Percentiles rank a stretch among this genome's conserved stretches.
Evolutionary conservation across 148 eudicot genomes (phyloP).

Genomic region (Silene latifolia): DNA sequence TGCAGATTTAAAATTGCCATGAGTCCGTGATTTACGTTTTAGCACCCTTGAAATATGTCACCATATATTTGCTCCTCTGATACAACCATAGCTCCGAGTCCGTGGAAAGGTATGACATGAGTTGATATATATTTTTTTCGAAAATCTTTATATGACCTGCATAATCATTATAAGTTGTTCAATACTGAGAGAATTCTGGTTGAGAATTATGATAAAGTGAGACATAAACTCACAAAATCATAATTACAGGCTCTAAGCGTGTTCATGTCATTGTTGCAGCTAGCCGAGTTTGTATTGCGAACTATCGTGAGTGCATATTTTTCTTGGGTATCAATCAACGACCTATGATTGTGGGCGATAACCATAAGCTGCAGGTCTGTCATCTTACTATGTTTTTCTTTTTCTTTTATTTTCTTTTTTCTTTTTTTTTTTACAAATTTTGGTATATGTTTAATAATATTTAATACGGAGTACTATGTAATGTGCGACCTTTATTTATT

Average conservation of each 20-base stretch:
- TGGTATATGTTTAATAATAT: not conserved
- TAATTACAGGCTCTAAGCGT: slow-evolving; percentile 68
- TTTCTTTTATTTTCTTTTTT: no score
- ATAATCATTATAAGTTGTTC: not conserved
- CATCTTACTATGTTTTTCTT: slow-evolving; percentile 1
- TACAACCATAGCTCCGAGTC: slow-evolving; percentile 88
- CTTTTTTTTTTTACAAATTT: not conserved
- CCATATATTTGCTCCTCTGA: slow-evolving; percentile 95
- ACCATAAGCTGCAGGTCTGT: slow-evolving; percentile 92
- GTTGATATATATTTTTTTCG: not conserved
- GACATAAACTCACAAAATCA: slow-evolving; percentile 10
- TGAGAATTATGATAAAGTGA: slow-evolving; percentile 13
- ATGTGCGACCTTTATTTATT: not conserved
- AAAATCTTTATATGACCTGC: not conserved
- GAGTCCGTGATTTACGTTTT: slow-evolving; percentile 86
- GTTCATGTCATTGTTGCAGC: slow-evolving; percentile 88
- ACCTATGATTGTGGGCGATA: slow-evolving; percentile 94
- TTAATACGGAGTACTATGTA: not conserved
- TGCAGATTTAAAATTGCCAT: slow-evolving; percentile 84
- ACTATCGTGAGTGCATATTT: slow-evolving; percentile 94
- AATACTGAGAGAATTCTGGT: not conserved
- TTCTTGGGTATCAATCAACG: slow-evolving; percentile 90
- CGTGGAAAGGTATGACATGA: slow-evolving; percentile 77
- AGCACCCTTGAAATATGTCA: slow-evolving; percentile 87
- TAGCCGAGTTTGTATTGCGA: slow-evolving; percentile 85